Base-by-base conservation (phyloP, 2,329 filamentous ascomycete genomes). In the Hortaea sp. region DNA sequence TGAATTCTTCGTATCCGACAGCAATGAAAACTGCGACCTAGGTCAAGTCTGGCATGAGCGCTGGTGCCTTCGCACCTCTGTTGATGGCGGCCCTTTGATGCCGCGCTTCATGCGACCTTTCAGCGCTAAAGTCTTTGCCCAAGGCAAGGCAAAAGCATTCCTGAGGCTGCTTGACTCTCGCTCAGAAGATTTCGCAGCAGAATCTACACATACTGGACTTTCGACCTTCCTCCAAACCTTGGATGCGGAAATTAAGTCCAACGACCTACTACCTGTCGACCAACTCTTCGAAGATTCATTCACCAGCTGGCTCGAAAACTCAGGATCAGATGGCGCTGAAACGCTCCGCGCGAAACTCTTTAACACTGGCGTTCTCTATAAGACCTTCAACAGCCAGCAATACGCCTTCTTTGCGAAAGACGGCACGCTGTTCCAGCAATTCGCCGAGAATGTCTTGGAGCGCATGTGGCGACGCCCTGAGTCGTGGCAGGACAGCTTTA, bases 61-160 rank as follows among this genome's bases (percentile, higher is more conserved):
- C 56, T 95, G 82, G 63, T 71, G 75, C 20, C 69, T 95, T 10
- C 78, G 82, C 28, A 72, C 69, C 9, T 78, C 80, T 1, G 64
- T 74, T 3, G 70, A 79, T 38, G 79, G 81, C 11, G 66, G 68
- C 1, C 63, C 88, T 1, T 79, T 84, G 55, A 81, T 83, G 0
- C 89, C 90, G 0, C 74, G 69, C 2, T 95, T 95, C 53, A 72
- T 95, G 4, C 78, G 81, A 35, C 75, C 82, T 2, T 77, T 82
- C 1, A 79, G 79, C 0, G 68, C 71, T 27, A 84, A 81, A 51
- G 87, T 95, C 34, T 90, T 95, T 57, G 88, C 82, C 1, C 82
- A 87, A 1, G 90, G 90, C 0, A 95, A 95, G 65, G 94, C 84
- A 56, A 82, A 92, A 46, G 79, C 92, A 1, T 84, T 95, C 39